These are phyloP conservation scores for button mushroom (Agaricus bisporus) DNA, from an alignment of 768 basidiomycete species.

Conservation along the genomic window DNA sequence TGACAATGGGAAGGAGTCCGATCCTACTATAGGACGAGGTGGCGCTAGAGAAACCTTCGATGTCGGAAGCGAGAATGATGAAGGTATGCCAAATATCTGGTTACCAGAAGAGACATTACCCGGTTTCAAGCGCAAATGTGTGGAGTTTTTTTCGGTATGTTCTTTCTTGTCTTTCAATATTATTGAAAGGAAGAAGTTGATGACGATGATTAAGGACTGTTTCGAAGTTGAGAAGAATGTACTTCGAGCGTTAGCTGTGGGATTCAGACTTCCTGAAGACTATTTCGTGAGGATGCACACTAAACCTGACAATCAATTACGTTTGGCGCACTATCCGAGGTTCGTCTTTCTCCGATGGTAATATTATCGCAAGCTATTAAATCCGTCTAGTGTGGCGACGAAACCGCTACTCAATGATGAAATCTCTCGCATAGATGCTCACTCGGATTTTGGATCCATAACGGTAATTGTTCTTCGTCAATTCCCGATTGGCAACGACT, in stretches of 20 bases:
- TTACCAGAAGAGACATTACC: slow-evolving; percentile 44
- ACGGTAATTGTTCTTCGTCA: slow-evolving; percentile 25
- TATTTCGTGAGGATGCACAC: slow-evolving; percentile 39
- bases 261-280: slow-evolving; percentile 34
- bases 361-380: too few species aligned
- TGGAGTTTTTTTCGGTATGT: slow-evolving; percentile 44
- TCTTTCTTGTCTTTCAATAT: slow-evolving; percentile 4
- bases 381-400: slow-evolving; percentile 23
- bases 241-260: slow-evolving; percentile 42
- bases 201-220: slow-evolving; percentile 24
- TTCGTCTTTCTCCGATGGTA: slow-evolving; percentile 6
- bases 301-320: slow-evolving; percentile 44
- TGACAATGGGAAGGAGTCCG: slow-evolving; percentile 22
- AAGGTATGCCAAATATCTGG: slow-evolving; percentile 51
- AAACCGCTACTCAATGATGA: slow-evolving; percentile 27
- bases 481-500: too few species aligned
- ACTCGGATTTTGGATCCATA: slow-evolving; percentile 51
- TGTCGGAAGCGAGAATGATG: slow-evolving; percentile 41
- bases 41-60: slow-evolving; percentile 52
- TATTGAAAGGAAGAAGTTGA: not conserved
- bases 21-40: slow-evolving; percentile 21
- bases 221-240: slow-evolving; percentile 37
- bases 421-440: slow-evolving; percentile 39
- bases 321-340: slow-evolving; percentile 53
- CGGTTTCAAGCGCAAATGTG: slow-evolving; percentile 45